Conservation (phyloP, 2,329 filamentous ascomycete species). For the Phialophora chinensis region DNA sequence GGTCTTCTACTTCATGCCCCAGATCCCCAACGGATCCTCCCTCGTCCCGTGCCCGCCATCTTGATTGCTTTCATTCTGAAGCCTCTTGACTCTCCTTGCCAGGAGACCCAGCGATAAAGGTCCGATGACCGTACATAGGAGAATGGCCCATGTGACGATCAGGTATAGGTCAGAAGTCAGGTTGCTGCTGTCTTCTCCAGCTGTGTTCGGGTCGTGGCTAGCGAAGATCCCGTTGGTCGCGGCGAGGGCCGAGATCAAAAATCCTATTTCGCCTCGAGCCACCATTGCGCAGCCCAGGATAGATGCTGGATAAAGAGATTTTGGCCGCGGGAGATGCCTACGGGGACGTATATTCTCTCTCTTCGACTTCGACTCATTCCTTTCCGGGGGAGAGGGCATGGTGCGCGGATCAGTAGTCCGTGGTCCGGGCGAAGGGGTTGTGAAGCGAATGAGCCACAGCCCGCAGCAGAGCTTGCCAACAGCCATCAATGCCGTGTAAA, state of each 20-base stretch:
- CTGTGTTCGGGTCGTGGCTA: neutral
- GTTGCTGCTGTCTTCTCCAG: slow-evolving; percentile 1
- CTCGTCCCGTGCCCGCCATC: slow-evolving; percentile 6
- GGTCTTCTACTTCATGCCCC: slow-evolving; percentile 21
- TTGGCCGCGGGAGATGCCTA: slow-evolving; percentile 47
- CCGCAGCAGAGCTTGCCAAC: slow-evolving; percentile 67
- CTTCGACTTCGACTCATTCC: neutral
- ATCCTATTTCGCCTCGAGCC: slow-evolving; percentile 79
- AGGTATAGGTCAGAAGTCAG: slow-evolving; percentile 51
- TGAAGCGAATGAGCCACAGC: slow-evolving; percentile 59
- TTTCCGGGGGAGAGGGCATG: slow-evolving; percentile 17
- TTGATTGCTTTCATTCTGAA: slow-evolving; percentile 17
- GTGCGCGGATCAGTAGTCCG: neutral
- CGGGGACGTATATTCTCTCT: neutral
- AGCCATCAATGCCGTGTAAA: slow-evolving; percentile 75
- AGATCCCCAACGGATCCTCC: slow-evolving; percentile 31
- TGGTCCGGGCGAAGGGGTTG: slow-evolving; percentile 12
- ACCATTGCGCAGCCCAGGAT: slow-evolving; percentile 75
- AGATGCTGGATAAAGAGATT: slow-evolving; percentile 69
- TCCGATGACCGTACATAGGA: slow-evolving; percentile 62
- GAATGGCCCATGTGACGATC: slow-evolving; percentile 62
- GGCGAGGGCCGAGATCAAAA: slow-evolving; percentile 73
- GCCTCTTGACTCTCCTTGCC: slow-evolving; percentile 52
- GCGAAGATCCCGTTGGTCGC: slow-evolving; percentile 60
- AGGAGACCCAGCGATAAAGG: slow-evolving; percentile 60